phyloP scores from a whole-genome alignment of 768 basidiomycete species.

The Calocybe gangraenosa region DNA sequence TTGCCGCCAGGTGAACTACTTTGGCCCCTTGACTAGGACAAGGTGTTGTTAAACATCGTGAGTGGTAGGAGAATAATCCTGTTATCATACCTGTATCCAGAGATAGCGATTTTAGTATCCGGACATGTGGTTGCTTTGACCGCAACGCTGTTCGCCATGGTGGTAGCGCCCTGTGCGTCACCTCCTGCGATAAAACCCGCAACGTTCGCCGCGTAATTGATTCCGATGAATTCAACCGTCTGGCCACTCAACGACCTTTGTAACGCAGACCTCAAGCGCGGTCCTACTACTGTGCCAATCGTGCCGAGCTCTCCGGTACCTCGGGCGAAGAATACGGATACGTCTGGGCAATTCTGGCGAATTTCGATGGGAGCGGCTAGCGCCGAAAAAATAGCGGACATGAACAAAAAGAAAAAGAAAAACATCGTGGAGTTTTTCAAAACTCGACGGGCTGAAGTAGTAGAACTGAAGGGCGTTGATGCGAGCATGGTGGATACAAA shows the following conservation, averaged over 20 bases:
- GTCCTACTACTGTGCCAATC: constrained; percentile 31
- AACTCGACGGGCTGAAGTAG: too few relatives aligned
- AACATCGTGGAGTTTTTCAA: background rate
- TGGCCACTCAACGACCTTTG: constrained; percentile 21
- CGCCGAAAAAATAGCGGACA: constrained; percentile 1
- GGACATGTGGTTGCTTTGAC: constrained; percentile 23
- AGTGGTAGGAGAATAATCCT: too few relatives aligned
- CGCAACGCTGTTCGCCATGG: constrained; percentile 23
- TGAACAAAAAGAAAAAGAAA: background rate
- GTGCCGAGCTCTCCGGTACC: constrained; percentile 28
- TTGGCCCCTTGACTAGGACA: constrained; percentile 27
- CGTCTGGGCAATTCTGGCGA: constrained; percentile 24
- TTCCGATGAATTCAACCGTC: constrained; percentile 29
- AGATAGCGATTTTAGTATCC: constrained; percentile 26
- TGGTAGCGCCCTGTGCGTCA: constrained; percentile 12
- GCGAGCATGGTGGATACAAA: too few relatives aligned
- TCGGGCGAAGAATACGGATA: constrained; percentile 31
- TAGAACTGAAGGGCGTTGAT: too few relatives aligned
- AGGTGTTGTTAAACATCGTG: background rate
- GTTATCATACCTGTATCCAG: constrained; percentile 19
- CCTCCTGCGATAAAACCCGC: constrained; percentile 32
- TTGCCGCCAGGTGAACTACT: constrained; percentile 32
- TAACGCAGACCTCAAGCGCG: constrained; percentile 26
- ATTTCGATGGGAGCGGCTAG: constrained; percentile 16
- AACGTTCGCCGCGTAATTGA: constrained; percentile 28